Evolutionary conservation across 441 rosid genomes (phyloP).

Genomic region (Geranium incanum): DNA sequence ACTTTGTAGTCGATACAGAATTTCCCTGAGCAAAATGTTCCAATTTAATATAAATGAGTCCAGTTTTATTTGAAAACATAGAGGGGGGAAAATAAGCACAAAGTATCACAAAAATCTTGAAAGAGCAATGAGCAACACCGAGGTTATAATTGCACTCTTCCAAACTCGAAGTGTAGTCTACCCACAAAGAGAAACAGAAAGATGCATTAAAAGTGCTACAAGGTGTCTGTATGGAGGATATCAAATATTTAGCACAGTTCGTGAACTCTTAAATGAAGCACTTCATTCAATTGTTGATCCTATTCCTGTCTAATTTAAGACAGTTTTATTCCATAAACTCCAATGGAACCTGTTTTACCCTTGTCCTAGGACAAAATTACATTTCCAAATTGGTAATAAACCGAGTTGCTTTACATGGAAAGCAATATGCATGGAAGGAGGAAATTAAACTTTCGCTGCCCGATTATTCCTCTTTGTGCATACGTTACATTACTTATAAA

Average conservation of each 20-base stretch:
- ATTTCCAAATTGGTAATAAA: slow-evolving; percentile 1
- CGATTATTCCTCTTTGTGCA: background rate
- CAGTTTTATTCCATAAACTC: background rate
- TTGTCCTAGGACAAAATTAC: background rate
- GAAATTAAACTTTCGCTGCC: background rate
- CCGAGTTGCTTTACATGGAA: slow-evolving; percentile 1
- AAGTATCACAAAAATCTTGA: background rate
- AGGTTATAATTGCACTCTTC: background rate
- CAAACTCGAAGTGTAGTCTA: background rate
- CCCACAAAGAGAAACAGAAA: background rate
- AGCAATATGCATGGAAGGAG: background rate
- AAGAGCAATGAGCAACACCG: background rate
- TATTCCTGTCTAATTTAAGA: background rate
- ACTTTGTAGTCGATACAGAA: slow-evolving; percentile 91
- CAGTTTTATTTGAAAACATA: slow-evolving; percentile 11
- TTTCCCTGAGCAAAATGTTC: slow-evolving; percentile 58
- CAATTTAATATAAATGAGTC: slow-evolving; percentile 21
- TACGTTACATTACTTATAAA: background rate
- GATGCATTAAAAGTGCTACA: background rate
- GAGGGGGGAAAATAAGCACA: background rate
- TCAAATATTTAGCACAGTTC: background rate
- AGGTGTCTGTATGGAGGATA: background rate
- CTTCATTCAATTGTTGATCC: background rate
- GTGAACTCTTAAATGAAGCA: background rate
- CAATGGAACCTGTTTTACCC: background rate